Evolutionary conservation across 306 rosid species (phyloP).

Genomic region (Albizia julibrissin): DNA sequence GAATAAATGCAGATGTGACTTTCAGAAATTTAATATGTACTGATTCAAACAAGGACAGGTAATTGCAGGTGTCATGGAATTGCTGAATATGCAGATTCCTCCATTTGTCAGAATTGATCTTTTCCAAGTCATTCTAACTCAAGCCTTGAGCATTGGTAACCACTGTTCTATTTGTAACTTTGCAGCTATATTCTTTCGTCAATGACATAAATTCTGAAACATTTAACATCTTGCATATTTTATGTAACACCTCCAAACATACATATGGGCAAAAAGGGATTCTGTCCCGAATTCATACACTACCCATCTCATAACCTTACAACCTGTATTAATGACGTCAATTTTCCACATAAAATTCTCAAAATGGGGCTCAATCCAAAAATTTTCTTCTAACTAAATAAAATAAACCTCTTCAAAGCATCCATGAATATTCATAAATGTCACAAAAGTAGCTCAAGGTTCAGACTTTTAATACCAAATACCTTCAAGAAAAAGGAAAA

Average conservation of each 20-base stretch:
- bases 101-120: conserved; percentile 91
- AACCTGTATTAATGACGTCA: not conserved
- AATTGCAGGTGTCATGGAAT: conserved; percentile 79
- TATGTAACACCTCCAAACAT: not conserved
- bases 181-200: not conserved
- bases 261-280: not conserved
- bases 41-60: conserved; percentile 61
- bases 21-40: conserved; percentile 14
- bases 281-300: not conserved
- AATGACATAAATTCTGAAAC: conserved; percentile 9
- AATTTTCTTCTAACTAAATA: too few relatives aligned
- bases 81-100: conserved; percentile 76
- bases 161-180: conserved; percentile 33
- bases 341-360: not conserved
- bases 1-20: conserved; percentile 23
- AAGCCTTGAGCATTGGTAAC: conserved; percentile 80
- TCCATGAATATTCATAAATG: not conserved
- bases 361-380: not conserved
- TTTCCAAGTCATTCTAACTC: conserved; percentile 77
- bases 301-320: not conserved
- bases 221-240: not conserved
- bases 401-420: not conserved
- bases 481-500: too few relatives aligned
- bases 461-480: too few relatives aligned
- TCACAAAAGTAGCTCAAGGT: not conserved